Conservation (phyloP, 805 yeast species). For the Huiozyma sinensis region DNA sequence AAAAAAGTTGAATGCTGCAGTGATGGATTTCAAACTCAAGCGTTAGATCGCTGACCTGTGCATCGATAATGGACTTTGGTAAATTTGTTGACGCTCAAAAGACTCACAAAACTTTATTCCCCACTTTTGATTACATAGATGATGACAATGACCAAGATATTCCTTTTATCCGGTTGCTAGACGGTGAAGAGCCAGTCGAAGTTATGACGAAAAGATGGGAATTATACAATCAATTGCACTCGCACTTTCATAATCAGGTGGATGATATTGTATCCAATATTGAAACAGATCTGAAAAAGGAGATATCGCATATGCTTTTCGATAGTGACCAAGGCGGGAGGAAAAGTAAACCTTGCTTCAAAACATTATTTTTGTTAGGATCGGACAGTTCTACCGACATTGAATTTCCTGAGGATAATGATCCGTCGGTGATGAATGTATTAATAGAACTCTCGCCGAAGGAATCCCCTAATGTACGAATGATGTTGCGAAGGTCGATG, state of each 20-base stretch:
- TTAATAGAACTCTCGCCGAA: constrained; percentile 30
- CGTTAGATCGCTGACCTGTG: too few relatives aligned
- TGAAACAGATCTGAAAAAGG: constrained; percentile 29
- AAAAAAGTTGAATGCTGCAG: too few relatives aligned
- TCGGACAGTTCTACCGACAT: constrained; percentile 34
- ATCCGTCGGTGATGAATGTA: constrained; percentile 12
- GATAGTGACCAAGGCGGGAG: constrained; percentile 3
- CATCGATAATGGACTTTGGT: constrained; percentile 13
- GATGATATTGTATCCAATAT: constrained; percentile 23
- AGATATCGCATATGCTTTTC: constrained; percentile 20
- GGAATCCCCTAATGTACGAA: constrained; percentile 30
- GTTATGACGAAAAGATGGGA: constrained; percentile 33
- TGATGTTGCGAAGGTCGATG: constrained; percentile 29
- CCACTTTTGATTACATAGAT: constrained; percentile 7
- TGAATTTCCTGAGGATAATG: constrained; percentile 23
- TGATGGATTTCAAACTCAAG: too few relatives aligned
- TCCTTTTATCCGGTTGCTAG: constrained; percentile 35
- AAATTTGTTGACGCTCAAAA: constrained; percentile 28
- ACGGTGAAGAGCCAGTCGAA: constrained; percentile 34
- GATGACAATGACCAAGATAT: constrained; percentile 8
- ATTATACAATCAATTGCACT: constrained; percentile 28
- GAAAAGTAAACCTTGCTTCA: constrained; percentile 13
- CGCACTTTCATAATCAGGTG: constrained; percentile 24
- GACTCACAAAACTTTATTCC: constrained; percentile 17
- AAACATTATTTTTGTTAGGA: constrained; percentile 33